A percentile compares a stretch with the other conserved stretches of the same genome.
phyloP scores from a whole-genome alignment of 75 land plant genomes.

The Sequoiadendron giganteum region DNA sequence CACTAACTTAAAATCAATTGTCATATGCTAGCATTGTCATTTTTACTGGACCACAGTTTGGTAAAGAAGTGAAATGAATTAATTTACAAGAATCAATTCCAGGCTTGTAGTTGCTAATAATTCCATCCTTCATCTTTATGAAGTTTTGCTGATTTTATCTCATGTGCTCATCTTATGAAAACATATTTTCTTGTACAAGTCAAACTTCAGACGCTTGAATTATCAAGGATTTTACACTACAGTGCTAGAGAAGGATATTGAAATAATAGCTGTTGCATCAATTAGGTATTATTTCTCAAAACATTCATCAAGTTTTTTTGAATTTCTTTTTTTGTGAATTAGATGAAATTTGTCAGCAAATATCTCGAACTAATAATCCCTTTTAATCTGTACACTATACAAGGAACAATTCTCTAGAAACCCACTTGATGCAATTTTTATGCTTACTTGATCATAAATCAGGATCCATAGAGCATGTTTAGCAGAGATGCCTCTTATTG shows the following conservation, averaged over 20 bases:
- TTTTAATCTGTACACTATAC: slow-evolving; percentile 1
- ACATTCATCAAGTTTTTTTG: not conserved
- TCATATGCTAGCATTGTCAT: not conserved
- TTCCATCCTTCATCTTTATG: not conserved
- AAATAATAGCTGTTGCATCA: slow-evolving; percentile 82
- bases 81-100: not conserved
- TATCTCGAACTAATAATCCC: not conserved
- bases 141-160: not conserved
- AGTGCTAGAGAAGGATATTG: slow-evolving; percentile 83
- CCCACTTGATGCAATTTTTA: not conserved
- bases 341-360: not conserved
- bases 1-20: not conserved
- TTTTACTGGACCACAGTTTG: not conserved
- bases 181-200: slow-evolving; percentile 40
- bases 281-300: slow-evolving; percentile 48
- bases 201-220: slow-evolving; percentile 77
- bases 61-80: not conserved
- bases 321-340: not conserved
- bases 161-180: not conserved
- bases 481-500: slow-evolving; percentile 91
- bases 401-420: not conserved
- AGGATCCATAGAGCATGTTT: slow-evolving; percentile 68
- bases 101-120: not conserved
- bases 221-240: slow-evolving; percentile 83
- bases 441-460: not conserved